Base-by-base conservation (phyloP, 2,329 filamentous ascomycete genomes). In the Metarhizium anisopliae region DNA sequence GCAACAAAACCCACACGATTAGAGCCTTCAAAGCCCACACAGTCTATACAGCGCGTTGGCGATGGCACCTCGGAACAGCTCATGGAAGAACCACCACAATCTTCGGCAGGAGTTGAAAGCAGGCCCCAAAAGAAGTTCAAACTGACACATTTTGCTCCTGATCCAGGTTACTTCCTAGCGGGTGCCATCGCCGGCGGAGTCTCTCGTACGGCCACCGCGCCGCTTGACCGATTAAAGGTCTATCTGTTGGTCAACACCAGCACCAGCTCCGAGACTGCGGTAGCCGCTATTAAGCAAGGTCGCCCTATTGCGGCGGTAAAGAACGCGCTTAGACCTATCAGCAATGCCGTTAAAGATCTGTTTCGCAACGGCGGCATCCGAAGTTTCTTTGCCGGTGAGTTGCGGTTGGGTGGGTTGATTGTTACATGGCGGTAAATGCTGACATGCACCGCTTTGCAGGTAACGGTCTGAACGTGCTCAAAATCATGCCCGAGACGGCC, bases 401-500 rank as follows among this genome's bases (percentile, higher is more conserved):
- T 20, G n/a, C 18, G 14, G 20, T n/a, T 7, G 25, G 25, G 25
- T 10, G 14, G 51, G 11, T 8, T 6, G 30, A 2, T 20, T 7
- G 30, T n/a, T 10, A 45, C 42, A 6, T 10, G 6, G 11, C 42
- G 18, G 42, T 20, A 18, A 6, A 30, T 49, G 25, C 50, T 59
- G 47, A 56, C 40, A 6, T 16, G 10, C 6, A 6, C 3, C 5
- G 7, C 7, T n/a, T 6, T 7, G 32, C 63, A 95, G 92, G 94
- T 42, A 99, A 99, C 66, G 94, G 94, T 3, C 77, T 99, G 63
- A 99, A 99, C 64, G 91, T 99, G 2, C 72, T 96, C 66, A 99
- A 99, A 72, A 94, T 99, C 58, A 96, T 97, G 90, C 94, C 94
- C 0, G 94, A 99, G 74, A 96, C 93, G 32, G 93, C 94, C 30